Conservation (phyloP, 805 yeast genomes). For the Yarrowia keelungensis region DNA sequence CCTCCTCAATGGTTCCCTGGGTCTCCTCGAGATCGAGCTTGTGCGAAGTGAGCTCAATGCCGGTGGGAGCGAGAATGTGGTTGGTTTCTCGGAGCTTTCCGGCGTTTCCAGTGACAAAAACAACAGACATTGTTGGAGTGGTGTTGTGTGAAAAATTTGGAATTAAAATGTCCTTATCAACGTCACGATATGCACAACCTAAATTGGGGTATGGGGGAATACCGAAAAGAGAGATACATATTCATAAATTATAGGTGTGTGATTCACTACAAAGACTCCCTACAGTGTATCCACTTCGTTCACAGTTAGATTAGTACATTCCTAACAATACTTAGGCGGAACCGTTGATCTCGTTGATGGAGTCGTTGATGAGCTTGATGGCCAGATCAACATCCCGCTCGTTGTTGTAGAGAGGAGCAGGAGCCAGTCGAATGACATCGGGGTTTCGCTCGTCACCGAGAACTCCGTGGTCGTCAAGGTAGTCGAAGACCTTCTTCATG, state of each 20-base stretch:
- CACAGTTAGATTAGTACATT: no score
- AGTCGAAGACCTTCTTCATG: slow-evolving; percentile 66
- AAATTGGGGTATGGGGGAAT: background rate
- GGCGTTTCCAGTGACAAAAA: slow-evolving; percentile 74
- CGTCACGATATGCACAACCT: slow-evolving; percentile 8
- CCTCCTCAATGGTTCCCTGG: slow-evolving; percentile 86
- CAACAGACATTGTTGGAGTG: slow-evolving; percentile 27
- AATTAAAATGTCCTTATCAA: slow-evolving; percentile 8
- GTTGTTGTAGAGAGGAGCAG: slow-evolving; percentile 82
- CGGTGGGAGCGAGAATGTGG: slow-evolving; percentile 60
- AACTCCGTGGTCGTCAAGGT: slow-evolving; percentile 63
- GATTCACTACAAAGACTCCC: no score
- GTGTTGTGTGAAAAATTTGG: background rate
- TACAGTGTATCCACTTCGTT: no score
- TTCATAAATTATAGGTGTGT: no score
- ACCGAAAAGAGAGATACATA: no score
- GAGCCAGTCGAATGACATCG: slow-evolving; percentile 87
- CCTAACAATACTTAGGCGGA: slow-evolving; percentile 1
- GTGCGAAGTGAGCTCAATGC: slow-evolving; percentile 59
- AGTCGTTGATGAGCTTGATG: slow-evolving; percentile 55
- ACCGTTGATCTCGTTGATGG: slow-evolving; percentile 20
- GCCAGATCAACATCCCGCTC: slow-evolving; percentile 66
- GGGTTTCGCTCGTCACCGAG: slow-evolving; percentile 91
- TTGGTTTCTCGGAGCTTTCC: slow-evolving; percentile 88
- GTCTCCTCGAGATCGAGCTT: slow-evolving; percentile 85